phyloP scores from a whole-genome alignment of 2,329 filamentous ascomycete species.

The Colletotrichum higginsianum region DNA sequence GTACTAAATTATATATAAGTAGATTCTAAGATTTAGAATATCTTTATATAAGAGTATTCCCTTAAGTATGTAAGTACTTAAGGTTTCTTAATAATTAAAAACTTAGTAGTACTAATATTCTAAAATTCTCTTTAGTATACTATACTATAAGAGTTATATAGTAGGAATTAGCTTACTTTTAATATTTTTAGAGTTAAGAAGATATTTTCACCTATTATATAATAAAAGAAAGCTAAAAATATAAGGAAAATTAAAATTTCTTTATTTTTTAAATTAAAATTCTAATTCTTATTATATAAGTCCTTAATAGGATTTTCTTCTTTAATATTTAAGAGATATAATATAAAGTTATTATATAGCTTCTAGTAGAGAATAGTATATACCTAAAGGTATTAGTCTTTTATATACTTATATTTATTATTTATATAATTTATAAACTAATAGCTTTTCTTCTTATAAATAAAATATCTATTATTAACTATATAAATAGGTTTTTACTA shows the following conservation, averaged over 20 bases:
- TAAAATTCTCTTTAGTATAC: not conserved
- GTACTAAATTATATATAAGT: too few species aligned
- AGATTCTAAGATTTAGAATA: not conserved
- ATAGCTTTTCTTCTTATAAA: not conserved
- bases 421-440: not conserved
- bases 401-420: not conserved
- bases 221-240: not conserved
- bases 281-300: not conserved
- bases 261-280: not conserved
- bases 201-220: not conserved
- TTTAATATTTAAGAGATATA: too few species aligned
- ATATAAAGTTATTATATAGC: too few species aligned
- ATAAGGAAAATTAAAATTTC: not conserved
- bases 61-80: not conserved
- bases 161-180: not conserved
- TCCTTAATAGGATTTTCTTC: not conserved
- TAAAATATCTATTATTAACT: not conserved
- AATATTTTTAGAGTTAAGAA: not conserved
- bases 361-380: not conserved
- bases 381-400: too few species aligned
- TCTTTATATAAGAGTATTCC: not conserved
- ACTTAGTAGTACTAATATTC: not conserved
- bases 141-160: not conserved
- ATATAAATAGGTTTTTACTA: not conserved
- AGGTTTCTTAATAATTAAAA: not conserved